A percentile compares a stretch with the other conserved stretches of the same genome.
Evolutionary conservation across 768 basidiomycete species (phyloP).

Genomic region (Pulveroboletus sp.): DNA sequence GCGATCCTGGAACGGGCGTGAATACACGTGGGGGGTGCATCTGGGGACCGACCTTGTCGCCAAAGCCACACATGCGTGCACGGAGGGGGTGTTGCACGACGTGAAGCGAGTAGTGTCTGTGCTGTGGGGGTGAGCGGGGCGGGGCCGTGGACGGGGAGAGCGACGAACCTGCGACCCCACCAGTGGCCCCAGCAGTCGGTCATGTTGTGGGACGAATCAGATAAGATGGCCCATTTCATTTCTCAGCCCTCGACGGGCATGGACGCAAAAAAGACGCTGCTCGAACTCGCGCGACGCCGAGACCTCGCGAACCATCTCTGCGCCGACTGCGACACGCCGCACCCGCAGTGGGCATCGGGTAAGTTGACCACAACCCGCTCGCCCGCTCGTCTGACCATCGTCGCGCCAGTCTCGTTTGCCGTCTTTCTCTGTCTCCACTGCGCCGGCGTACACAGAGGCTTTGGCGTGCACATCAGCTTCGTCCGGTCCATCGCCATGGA

Average conservation of each 20-base stretch:
- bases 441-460: constrained; percentile 80
- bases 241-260: no score
- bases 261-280: constrained; percentile 67
- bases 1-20: constrained; percentile 61
- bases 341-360: constrained; percentile 96
- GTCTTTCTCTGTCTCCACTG: constrained; percentile 92
- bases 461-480: constrained; percentile 95
- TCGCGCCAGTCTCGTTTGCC: constrained; percentile 56
- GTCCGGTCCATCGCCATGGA: constrained; percentile 96
- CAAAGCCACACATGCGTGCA: constrained; percentile 95
- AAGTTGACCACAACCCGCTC: neutral
- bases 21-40: constrained; percentile 7
- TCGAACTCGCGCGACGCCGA: constrained; percentile 70
- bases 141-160: neutral
- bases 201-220: constrained; percentile 12
- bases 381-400: neutral
- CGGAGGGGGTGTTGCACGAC: constrained; percentile 86
- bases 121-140: constrained; percentile 2
- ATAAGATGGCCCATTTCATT: no score
- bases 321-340: constrained; percentile 83
- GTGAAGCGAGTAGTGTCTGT: constrained; percentile 78
- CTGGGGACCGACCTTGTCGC: constrained; percentile 72
- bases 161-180: constrained; percentile 57
- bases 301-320: constrained; percentile 76
- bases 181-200: constrained; percentile 73